Percentiles rank a stretch among this genome's conserved stretches.
These are phyloP conservation scores for Microcyclosporella mali DNA, from an alignment of 2,329 filamentous ascomycete genomes.

Conservation along the genomic window DNA sequence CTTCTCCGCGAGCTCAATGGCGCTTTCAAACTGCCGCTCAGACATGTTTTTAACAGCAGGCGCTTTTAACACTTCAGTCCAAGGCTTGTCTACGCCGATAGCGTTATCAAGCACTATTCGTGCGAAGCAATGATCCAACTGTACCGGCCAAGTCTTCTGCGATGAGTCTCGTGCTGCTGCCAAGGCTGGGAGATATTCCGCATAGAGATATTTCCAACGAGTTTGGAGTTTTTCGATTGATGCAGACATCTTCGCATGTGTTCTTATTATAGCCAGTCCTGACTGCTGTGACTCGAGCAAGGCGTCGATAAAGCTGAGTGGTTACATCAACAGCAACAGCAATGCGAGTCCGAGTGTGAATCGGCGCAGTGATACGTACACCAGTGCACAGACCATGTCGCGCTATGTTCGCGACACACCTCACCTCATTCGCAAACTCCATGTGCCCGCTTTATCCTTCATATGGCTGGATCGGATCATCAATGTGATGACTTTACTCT, in stretches of 20 bases:
- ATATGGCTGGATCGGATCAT: too few relatives aligned
- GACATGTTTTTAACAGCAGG: constrained; percentile 43
- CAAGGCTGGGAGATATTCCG: constrained; percentile 24
- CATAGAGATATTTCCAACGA: constrained; percentile 27
- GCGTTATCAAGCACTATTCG: constrained; percentile 42
- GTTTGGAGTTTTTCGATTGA: constrained; percentile 14
- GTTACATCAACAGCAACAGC: constrained; percentile 7
- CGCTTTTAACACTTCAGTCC: constrained; percentile 37
- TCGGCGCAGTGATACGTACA: too few relatives aligned
- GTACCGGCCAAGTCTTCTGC: constrained; percentile 39
- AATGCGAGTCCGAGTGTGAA: background rate
- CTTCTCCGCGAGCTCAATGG: constrained; percentile 35
- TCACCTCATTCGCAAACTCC: too few relatives aligned
- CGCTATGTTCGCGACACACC: too few relatives aligned
- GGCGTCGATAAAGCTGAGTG: background rate
- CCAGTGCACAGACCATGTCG: too few relatives aligned
- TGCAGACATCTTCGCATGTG: background rate
- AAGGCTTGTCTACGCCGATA: constrained; percentile 36
- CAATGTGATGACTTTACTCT: too few relatives aligned
- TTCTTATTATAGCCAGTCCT: background rate
- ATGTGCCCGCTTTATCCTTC: too few relatives aligned
- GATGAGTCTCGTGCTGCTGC: constrained; percentile 26
- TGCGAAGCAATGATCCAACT: constrained; percentile 41
- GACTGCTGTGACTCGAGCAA: background rate
- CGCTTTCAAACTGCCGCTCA: constrained; percentile 31